A percentile compares a stretch with the other conserved stretches of the same genome.
These are phyloP conservation scores for Smallanthus sonchifolius DNA, from an alignment of 129 eudicot species.

Conservation along the genomic window DNA sequence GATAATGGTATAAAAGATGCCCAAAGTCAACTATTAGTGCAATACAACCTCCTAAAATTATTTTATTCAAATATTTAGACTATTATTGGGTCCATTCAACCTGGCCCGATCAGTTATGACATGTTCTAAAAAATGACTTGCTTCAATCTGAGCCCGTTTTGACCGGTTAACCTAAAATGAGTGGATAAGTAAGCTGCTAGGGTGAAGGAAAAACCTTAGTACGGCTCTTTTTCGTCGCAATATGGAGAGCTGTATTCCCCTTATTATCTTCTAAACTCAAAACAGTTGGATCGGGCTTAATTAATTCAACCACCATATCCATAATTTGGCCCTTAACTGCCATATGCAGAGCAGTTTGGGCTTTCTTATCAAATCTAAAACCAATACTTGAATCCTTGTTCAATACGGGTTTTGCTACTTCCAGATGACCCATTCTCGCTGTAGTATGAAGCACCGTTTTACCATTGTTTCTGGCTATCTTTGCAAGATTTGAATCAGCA, in stretches of 20 bases:
- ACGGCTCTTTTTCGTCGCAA: slow-evolving; percentile 83
- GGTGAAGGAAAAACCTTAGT: slow-evolving; percentile 49
- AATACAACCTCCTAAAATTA: background rate
- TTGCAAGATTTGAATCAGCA: slow-evolving; percentile 85
- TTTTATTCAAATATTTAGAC: background rate
- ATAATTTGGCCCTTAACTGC: slow-evolving; percentile 89
- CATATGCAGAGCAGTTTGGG: slow-evolving; percentile 97
- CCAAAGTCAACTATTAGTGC: background rate
- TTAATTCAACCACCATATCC: slow-evolving; percentile 73
- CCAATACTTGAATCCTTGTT: slow-evolving; percentile 76
- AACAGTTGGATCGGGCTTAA: slow-evolving; percentile 84
- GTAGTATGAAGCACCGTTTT: slow-evolving; percentile 94
- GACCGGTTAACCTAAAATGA: background rate
- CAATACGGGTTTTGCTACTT: slow-evolving; percentile 75
- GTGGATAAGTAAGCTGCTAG: background rate
- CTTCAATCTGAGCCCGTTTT: background rate
- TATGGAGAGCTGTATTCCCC: slow-evolving; percentile 89
- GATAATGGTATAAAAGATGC: background rate
- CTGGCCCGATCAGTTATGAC: no score
- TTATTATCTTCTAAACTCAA: slow-evolving; percentile 72
- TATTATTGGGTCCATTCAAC: background rate
- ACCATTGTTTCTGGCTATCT: slow-evolving; percentile 87
- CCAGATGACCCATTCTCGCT: slow-evolving; percentile 96
- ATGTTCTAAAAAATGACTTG: no score
- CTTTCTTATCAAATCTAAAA: slow-evolving; percentile 77